These are phyloP conservation scores for Rickenella mellea DNA, from an alignment of 768 basidiomycete genomes.

Conservation along the genomic window DNA sequence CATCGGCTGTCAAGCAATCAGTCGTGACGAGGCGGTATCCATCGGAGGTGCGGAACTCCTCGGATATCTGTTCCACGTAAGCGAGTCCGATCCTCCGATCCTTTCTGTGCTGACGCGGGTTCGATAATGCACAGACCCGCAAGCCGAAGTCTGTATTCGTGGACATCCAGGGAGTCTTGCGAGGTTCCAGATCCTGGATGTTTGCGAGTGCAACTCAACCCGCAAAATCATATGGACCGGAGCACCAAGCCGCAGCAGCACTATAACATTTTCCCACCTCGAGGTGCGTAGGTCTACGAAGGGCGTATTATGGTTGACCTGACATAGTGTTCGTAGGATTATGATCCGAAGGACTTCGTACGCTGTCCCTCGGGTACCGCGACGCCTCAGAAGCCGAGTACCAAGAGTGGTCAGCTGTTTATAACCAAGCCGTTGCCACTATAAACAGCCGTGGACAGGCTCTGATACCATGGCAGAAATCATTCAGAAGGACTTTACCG, in stretches of 20 bases:
- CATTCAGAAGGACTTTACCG: slow-evolving; percentile 88
- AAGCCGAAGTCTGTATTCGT: slow-evolving; percentile 96
- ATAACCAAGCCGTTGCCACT: slow-evolving; percentile 88
- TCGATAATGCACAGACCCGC: slow-evolving; percentile 55
- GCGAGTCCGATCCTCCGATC: slow-evolving; percentile 28
- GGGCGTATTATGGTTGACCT: slow-evolving; percentile 1
- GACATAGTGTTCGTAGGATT: slow-evolving; percentile 48
- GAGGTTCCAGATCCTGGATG: slow-evolving; percentile 85
- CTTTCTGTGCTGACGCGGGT: too few relatives aligned
- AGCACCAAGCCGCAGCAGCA: slow-evolving; percentile 74
- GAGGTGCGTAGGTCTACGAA: slow-evolving; percentile 45
- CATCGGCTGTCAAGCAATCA: slow-evolving; percentile 89
- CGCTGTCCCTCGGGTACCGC: slow-evolving; percentile 91
- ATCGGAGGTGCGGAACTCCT: slow-evolving; percentile 89
- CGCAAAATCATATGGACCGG: slow-evolving; percentile 97
- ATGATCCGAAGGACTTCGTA: slow-evolving; percentile 92
- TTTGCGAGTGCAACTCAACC: slow-evolving; percentile 98
- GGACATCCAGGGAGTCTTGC: slow-evolving; percentile 56
- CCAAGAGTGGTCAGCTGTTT: slow-evolving; percentile 76
- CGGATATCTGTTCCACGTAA: slow-evolving; percentile 88
- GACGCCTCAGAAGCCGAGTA: slow-evolving; percentile 91
- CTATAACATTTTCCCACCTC: slow-evolving; percentile 82
- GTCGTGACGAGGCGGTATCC: slow-evolving; percentile 94
- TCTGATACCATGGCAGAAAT: slow-evolving; percentile 85
- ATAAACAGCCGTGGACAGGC: slow-evolving; percentile 94